phyloP scores from a whole-genome alignment of 331 rosid species.

The Malus hybrid region DNA sequence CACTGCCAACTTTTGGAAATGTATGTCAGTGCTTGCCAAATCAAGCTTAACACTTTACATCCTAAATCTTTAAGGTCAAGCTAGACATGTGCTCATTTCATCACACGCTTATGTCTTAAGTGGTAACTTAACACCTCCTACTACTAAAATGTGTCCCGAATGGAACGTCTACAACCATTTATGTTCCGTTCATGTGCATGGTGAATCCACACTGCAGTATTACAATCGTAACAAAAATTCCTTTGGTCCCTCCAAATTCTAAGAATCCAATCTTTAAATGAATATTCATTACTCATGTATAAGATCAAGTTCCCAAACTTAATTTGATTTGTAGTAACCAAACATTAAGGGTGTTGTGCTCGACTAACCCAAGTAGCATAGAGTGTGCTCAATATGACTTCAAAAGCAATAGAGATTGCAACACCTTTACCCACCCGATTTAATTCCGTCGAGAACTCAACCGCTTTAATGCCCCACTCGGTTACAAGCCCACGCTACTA shows the following conservation, averaged over 20 bases:
- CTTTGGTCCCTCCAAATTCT: neutral
- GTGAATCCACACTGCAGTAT: neutral
- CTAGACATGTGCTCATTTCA: neutral
- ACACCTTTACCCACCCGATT: too few species aligned
- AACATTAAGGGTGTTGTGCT: too few species aligned
- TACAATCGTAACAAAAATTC: neutral
- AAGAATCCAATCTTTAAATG: neutral
- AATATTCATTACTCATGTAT: neutral
- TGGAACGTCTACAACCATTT: neutral
- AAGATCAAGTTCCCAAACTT: neutral
- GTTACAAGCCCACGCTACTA: too few species aligned
- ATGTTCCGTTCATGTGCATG: neutral
- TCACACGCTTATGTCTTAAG: neutral
- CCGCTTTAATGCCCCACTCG: too few species aligned
- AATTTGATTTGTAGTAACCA: neutral
- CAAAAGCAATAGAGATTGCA: too few species aligned
- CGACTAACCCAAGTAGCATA: too few species aligned
- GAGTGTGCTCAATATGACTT: too few species aligned
- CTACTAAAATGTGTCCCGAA: neutral
- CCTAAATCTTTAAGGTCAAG: neutral
- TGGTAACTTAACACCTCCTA: too few species aligned
- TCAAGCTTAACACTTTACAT: neutral
- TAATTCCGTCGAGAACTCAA: too few species aligned
- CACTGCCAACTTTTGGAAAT: neutral
- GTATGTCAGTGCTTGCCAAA: neutral